Conservation (phyloP, 1,284 basidiomycete species). For the Malassezia vespertilionis region DNA sequence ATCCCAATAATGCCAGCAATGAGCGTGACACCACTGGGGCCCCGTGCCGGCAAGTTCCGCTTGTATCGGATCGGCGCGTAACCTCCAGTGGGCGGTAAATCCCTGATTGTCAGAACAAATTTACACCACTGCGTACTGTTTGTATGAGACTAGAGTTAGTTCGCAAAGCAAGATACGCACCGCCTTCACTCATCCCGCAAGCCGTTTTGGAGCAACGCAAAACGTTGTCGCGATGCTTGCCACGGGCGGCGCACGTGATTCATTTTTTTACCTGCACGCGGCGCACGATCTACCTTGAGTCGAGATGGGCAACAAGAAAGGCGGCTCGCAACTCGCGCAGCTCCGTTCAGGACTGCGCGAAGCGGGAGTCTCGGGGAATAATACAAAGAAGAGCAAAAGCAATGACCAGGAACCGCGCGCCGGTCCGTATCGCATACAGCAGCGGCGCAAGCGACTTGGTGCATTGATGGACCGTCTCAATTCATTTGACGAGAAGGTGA, state of each 20-base stretch:
- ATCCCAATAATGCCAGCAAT: conserved; percentile 73
- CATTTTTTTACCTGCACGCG: conserved; percentile 7
- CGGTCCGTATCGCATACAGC: conserved; percentile 20
- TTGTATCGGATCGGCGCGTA: conserved; percentile 91
- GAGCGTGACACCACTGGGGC: conserved; percentile 75
- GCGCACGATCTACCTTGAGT: background rate
- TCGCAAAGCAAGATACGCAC: conserved; percentile 9
- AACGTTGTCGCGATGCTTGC: background rate
- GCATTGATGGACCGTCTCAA: conserved; percentile 77
- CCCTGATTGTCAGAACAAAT: conserved; percentile 54
- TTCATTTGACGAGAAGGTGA: conserved; percentile 62
- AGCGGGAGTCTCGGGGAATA: conserved; percentile 34
- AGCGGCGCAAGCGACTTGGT: conserved; percentile 56
- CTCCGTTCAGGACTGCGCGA: conserved; percentile 36
- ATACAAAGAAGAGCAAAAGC: conserved; percentile 31
- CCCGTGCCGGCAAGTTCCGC: conserved; percentile 83
- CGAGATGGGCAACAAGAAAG: conserved; percentile 28
- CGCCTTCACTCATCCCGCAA: conserved; percentile 14
- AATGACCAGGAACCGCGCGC: conserved; percentile 52
- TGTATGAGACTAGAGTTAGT: conserved; percentile 11
- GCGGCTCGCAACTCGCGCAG: conserved; percentile 46
- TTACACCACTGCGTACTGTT: conserved; percentile 10
- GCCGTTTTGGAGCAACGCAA: background rate
- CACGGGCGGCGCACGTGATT: conserved; percentile 11
- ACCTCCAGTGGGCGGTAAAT: conserved; percentile 87